Conservation (phyloP, 257 asterid genomes). For the Solanum lycopersicoides region DNA sequence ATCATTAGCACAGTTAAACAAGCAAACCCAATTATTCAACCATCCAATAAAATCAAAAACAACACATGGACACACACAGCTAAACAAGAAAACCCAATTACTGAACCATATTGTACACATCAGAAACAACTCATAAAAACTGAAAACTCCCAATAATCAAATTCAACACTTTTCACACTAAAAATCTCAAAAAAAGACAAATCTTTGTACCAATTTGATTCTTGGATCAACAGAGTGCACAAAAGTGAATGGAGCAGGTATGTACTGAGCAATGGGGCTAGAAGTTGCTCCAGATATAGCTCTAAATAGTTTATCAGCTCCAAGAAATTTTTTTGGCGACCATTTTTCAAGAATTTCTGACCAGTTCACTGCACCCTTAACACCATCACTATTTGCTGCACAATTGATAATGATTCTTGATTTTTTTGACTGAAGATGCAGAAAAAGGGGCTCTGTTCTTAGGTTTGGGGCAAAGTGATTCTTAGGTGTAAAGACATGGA, state of each 20-base stretch:
- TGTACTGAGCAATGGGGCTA: conserved; percentile 94
- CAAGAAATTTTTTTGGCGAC: conserved; percentile 60
- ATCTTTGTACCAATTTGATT: conserved; percentile 60
- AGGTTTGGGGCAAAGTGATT: neutral
- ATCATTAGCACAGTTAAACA: neutral
- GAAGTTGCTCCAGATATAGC: conserved; percentile 91
- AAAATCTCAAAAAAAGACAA: neutral
- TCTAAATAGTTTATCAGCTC: conserved; percentile 71
- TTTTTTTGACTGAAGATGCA: conserved; percentile 3
- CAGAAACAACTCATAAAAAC: neutral
- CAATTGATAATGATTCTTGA: conserved; percentile 19
- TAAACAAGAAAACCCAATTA: neutral
- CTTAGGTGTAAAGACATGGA: neutral
- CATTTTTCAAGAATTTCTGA: conserved; percentile 36
- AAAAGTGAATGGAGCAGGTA: conserved; percentile 88
- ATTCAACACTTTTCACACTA: neutral
- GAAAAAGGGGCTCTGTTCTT: neutral
- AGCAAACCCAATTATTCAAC: neutral
- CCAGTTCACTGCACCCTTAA: conserved; percentile 43
- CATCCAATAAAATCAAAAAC: neutral
- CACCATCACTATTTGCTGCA: conserved; percentile 17
- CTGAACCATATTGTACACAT: neutral
- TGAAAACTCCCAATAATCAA: neutral
- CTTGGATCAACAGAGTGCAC: conserved; percentile 91
- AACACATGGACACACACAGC: neutral